Base-by-base conservation (phyloP, 176 grass and related monocot species). In the Oryza longistaminata region DNA sequence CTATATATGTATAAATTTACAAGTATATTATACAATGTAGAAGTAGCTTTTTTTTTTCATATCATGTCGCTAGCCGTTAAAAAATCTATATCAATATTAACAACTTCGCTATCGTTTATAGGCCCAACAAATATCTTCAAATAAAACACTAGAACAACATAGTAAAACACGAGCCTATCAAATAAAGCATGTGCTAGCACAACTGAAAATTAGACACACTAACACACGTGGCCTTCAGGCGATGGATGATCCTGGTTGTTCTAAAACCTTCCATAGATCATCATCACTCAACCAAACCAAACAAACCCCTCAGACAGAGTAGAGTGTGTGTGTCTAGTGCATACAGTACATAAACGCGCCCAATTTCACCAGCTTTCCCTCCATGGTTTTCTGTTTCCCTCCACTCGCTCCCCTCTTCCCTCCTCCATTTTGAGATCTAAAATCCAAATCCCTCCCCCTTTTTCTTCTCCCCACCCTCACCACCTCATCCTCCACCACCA, bases 371-470 rank as follows among this genome's bases (percentile, higher is more conserved):
- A 13, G 26, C 25, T 82, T 86, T 77, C 83, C 83, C 88, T 89
- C 88, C 83, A 77, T 3, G 52, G 40, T 66, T 90, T 83, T 77
- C 72, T 50, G 73, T 82, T 86, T 90, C 88, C 88, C 83, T 90
- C 88, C 88, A 90, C 78, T 19, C 39, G 4, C 60, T 2, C 14
- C 70, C 52, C 17, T 34, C 72, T 82, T 72, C 80, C 80, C 80
- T 78, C 86, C 80, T 39, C 87, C 55, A 73, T 86, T 86, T 90
- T 82, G 73, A 90, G 73, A 89, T 85, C 71, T 73, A 75, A 75
- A 85, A 72, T 49, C 76, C 70, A 27, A 25, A 60, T 52, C 14
- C 2, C 0, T 0, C 64, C 72, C 64, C 29, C 68, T 89, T 81
- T 85, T 44, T 85, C 62, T 70, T 61, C 67, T 52, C 15, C 77